These are phyloP conservation scores for Populus nigra DNA, from an alignment of 345 rosid genomes.

Conservation along the genomic window DNA sequence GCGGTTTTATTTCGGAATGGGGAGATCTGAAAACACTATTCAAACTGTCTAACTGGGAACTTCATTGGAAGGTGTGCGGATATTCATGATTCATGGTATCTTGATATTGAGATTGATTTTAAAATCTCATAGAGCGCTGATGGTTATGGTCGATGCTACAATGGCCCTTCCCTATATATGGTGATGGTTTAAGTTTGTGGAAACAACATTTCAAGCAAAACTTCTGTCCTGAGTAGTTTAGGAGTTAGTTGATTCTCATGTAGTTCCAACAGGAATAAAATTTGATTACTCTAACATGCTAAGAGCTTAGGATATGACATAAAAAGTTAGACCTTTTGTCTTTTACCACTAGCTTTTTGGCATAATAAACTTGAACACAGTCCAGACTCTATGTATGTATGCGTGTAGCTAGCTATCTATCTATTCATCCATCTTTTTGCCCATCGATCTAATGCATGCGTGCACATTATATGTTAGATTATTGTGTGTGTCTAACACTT, in stretches of 20 bases:
- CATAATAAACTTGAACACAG: not conserved
- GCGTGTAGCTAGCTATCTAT: not conserved
- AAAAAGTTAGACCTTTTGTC: not conserved
- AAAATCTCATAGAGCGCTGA: not conserved
- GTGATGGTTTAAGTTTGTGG: not conserved
- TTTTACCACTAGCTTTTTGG: not conserved
- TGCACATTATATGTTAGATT: not conserved
- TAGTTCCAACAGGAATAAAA: not conserved
- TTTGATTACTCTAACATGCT: not conserved
- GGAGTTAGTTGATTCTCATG: not conserved
- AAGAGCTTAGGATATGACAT: not conserved
- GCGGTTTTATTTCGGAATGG: not conserved
- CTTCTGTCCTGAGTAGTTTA: not conserved
- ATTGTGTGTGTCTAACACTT: not conserved
- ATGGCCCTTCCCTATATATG: not conserved
- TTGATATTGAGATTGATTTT: not conserved
- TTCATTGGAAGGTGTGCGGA: too few species aligned
- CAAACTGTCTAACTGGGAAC: not conserved
- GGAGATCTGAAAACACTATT: not conserved
- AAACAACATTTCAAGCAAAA: not conserved
- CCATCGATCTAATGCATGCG: not conserved
- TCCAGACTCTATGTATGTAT: not conserved
- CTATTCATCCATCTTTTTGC: not conserved
- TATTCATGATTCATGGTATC: not conserved
- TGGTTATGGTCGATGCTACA: not conserved